Evolutionary conservation across 176 grass and related monocot genomes (phyloP).

Genomic region (Tuctoria greenei): DNA sequence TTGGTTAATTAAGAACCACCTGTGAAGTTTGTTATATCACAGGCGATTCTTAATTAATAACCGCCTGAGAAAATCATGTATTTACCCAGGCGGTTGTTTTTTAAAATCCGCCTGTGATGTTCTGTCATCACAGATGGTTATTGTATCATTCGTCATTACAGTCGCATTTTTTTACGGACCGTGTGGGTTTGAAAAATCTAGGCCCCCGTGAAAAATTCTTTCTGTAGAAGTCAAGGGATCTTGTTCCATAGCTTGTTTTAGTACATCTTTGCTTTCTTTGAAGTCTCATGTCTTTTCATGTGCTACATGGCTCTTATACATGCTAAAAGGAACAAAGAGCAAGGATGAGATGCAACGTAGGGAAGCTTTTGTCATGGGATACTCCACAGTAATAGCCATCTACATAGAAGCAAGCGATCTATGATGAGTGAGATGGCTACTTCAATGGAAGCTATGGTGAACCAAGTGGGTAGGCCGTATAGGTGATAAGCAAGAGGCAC

Average conservation of each 20-base stretch:
- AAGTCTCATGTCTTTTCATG: neutral
- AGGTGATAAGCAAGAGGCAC: neutral
- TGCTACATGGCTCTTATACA: neutral
- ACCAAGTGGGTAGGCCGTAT: neutral
- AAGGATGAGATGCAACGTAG: neutral
- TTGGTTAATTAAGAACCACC: too few species aligned
- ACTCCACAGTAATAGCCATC: slow-evolving; percentile 15
- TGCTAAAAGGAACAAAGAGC: neutral
- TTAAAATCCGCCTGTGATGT: too few species aligned
- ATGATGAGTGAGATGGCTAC: slow-evolving; percentile 8
- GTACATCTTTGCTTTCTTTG: neutral
- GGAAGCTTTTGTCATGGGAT: slow-evolving; percentile 22
- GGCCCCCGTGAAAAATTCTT: too few species aligned
- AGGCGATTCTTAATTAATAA: too few species aligned
- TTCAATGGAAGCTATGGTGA: slow-evolving; percentile 11
- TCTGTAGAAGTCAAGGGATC: too few species aligned
- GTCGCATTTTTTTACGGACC: too few species aligned
- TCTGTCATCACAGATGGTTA: too few species aligned
- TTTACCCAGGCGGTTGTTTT: too few species aligned
- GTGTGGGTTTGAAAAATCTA: too few species aligned
- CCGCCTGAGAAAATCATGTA: too few species aligned
- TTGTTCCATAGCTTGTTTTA: neutral
- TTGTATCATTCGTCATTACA: too few species aligned
- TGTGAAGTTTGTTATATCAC: too few species aligned
- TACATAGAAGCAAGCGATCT: neutral